Evolutionary conservation across 23 red algal species (phyloP), one percentile per base, ranked within the genome.

Genomic region (Pyropia yezoensis): DNA sequence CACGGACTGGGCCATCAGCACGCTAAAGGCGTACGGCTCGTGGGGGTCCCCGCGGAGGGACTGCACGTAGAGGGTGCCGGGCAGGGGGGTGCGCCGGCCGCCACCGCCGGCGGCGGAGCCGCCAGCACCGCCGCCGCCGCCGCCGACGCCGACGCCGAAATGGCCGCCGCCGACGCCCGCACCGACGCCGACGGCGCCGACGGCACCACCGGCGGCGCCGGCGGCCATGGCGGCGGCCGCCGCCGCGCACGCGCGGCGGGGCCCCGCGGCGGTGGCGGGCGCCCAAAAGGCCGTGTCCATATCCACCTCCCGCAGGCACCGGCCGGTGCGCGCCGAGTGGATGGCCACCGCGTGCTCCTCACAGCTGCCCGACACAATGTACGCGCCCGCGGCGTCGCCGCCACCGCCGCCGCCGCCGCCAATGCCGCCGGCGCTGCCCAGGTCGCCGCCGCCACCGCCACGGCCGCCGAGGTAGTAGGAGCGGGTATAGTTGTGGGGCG

Each of bases 391-490:
- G 6, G 39, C 39, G 39, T 47, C 39, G 6, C 39, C 39, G 0
- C 39, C 39, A 1, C 39, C 39, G 6, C 39, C 39, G 6, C 39
- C 39, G 0, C 39, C 39, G 50, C 45, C 74, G 6, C 2, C 30
- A 6, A 2, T 6, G 6, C 39, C 39, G 9, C 39, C 39, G 12
- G 4, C 39, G 9, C 6, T 1, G 0, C n/a, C n/a, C n/a, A n/a
- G n/a, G n/a, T n/a, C n/a, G n/a, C 39, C 39, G 12, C 39, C 39
- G 11, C 39, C 39, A 47, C 39, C 39, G 11, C 39, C 39, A 18
- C 70, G 59, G 66, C 75, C 66, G 64, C 87, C 78, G 75, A 98
- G 75, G 74, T 91, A 98, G 69, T 98, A 98, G 28, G 94, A 90
- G 50, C 94, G 81, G 25, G 94, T 98, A 61, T 80, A 98, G 69